phyloP scores from a whole-genome alignment of 1,284 basidiomycete species.

The Microbotryum silenes-acaulis region DNA sequence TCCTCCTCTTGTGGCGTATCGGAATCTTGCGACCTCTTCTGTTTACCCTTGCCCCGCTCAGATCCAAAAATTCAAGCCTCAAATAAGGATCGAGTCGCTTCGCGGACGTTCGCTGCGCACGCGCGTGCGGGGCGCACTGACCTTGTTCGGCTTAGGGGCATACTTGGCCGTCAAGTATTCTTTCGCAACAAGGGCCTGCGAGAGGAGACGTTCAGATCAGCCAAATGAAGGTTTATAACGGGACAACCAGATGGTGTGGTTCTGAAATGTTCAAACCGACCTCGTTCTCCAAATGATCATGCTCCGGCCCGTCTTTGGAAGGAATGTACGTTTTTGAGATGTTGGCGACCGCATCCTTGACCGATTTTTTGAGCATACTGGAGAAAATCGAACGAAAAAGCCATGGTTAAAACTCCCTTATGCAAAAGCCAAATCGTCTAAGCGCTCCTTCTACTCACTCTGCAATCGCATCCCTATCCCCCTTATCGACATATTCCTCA shows the following conservation, averaged over 20 bases:
- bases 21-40: slow-evolving; percentile 11
- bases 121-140: neutral
- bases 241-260: too few relatives aligned
- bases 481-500: slow-evolving; percentile 88
- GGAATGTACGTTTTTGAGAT: slow-evolving; percentile 22
- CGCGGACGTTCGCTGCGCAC: neutral
- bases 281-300: slow-evolving; percentile 26
- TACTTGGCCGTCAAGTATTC: slow-evolving; percentile 25
- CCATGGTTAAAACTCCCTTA: neutral
- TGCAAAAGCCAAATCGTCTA: neutral
- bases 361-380: slow-evolving; percentile 32
- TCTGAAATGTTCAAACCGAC: slow-evolving; percentile 6
- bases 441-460: slow-evolving; percentile 11
- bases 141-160: slow-evolving; percentile 28
- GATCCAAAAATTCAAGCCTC: neutral
- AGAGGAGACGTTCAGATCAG: neutral
- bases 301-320: slow-evolving; percentile 20
- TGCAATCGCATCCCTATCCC: slow-evolving; percentile 75
- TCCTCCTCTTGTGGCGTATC: neutral
- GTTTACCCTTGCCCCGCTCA: slow-evolving; percentile 16
- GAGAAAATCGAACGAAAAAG: too few relatives aligned
- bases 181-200: neutral
- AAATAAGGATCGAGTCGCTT: neutral
- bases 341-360: slow-evolving; percentile 28
- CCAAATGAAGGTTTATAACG: neutral